Evolutionary conservation across 257 asterid genomes (phyloP).

Genomic region (Jacaranda copaia): DNA sequence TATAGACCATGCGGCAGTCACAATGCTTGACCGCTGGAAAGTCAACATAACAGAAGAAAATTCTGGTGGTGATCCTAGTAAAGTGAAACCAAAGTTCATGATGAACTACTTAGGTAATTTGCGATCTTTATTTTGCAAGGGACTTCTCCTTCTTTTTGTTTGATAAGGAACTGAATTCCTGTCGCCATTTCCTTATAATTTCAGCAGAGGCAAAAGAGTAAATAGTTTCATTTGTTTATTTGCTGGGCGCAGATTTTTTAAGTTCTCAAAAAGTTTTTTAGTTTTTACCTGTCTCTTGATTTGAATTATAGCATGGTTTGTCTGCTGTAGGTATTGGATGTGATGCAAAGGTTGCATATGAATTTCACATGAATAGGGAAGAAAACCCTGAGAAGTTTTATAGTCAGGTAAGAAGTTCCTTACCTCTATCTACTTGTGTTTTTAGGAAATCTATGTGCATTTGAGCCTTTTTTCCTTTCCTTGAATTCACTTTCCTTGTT

Average conservation of each 20-base stretch:
- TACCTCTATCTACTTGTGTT: slow-evolving; percentile 13
- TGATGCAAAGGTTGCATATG: slow-evolving; percentile 90
- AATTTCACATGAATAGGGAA: slow-evolving; percentile 80
- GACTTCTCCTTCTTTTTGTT: slow-evolving; percentile 8
- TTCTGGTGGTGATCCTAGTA: slow-evolving; percentile 43
- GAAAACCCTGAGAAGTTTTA: slow-evolving; percentile 79
- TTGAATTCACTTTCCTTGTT: slow-evolving; percentile 28
- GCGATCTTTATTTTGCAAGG: slow-evolving; percentile 1
- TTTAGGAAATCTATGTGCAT: not conserved
- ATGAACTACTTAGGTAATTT: slow-evolving; percentile 85
- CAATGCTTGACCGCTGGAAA: slow-evolving; percentile 93
- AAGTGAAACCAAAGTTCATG: slow-evolving; percentile 76
- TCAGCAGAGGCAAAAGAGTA: slow-evolving; percentile 20
- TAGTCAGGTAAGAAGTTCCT: slow-evolving; percentile 65
- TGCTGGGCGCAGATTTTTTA: slow-evolving; percentile 18
- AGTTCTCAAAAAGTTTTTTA: slow-evolving; percentile 1
- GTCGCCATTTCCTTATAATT: slow-evolving; percentile 8
- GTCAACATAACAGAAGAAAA: slow-evolving; percentile 67
- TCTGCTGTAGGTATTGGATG: slow-evolving; percentile 79
- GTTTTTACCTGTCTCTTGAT: slow-evolving; percentile 24
- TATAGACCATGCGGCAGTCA: slow-evolving; percentile 74
- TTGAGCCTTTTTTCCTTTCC: slow-evolving; percentile 14
- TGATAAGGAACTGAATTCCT: slow-evolving; percentile 6
- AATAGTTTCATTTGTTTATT: slow-evolving; percentile 31
- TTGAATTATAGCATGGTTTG: slow-evolving; percentile 27